phyloP scores from a whole-genome alignment of 2,329 filamentous ascomycete genomes.

The Beauveria varroae region DNA sequence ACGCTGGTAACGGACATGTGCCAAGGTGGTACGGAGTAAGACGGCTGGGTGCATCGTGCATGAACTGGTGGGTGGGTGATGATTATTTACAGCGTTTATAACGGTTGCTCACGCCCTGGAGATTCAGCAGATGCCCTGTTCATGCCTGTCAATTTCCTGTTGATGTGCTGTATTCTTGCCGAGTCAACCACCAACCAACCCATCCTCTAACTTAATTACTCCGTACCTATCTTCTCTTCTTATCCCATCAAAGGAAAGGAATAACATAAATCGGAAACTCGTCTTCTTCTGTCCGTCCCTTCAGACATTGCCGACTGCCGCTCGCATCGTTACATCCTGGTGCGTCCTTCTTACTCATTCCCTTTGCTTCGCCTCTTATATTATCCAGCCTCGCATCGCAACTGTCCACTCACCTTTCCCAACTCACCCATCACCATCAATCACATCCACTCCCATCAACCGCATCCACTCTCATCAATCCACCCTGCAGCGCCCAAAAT shows the following conservation, averaged over 20 bases:
- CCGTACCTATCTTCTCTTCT: too few species aligned
- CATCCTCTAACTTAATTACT: too few species aligned
- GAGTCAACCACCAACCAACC: too few species aligned
- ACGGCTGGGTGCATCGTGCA: background rate
- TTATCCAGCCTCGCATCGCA: background rate
- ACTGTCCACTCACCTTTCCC: background rate
- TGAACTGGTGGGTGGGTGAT: background rate
- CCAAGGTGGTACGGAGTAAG: background rate
- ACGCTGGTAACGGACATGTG: background rate
- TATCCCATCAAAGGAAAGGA: too few species aligned
- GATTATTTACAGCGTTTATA: background rate
- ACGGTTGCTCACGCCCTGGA: too few species aligned
- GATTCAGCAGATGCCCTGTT: background rate
- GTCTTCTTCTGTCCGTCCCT: background rate
- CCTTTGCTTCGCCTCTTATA: background rate
- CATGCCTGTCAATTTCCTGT: background rate
- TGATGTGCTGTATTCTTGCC: too few species aligned
- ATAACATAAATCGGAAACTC: too few species aligned
- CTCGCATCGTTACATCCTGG: background rate
- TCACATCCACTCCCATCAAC: background rate
- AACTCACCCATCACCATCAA: background rate
- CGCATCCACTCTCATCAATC: slow-evolving; percentile 4
- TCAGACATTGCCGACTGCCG: background rate
- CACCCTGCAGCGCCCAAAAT: background rate
- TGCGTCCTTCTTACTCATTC: background rate